Evolutionary conservation across 768 basidiomycete species (phyloP).

Genomic region (Suillus plorans): DNA sequence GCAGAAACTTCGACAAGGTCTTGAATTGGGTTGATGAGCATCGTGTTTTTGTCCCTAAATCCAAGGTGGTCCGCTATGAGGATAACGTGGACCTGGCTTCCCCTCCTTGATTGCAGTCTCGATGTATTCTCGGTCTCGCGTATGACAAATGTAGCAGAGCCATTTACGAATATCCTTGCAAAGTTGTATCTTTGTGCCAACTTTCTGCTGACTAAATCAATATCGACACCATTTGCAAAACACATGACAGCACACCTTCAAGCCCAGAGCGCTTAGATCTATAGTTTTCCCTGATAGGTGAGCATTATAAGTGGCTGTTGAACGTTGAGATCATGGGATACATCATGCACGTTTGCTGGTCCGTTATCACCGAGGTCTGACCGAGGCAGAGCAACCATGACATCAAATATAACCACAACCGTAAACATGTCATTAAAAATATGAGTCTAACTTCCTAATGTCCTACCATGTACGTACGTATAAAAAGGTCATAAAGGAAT

Average conservation of each 20-base stretch:
- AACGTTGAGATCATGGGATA: no score
- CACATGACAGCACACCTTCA: no score
- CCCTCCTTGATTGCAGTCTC: neutral
- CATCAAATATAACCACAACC: neutral
- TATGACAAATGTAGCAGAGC: neutral
- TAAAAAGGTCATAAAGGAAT: slow-evolving; percentile 11
- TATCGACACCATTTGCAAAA: no score
- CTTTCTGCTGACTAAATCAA: neutral
- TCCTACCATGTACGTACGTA: slow-evolving; percentile 8
- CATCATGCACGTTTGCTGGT: no score
- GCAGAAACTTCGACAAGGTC: neutral
- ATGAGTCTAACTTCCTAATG: slow-evolving; percentile 8
- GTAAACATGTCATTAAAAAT: slow-evolving; percentile 10
- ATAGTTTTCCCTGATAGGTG: no score
- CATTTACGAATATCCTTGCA: neutral
- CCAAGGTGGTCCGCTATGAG: neutral
- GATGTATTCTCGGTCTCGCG: neutral
- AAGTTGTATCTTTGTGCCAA: no score
- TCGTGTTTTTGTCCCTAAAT: neutral
- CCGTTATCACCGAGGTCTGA: no score
- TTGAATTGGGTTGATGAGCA: neutral
- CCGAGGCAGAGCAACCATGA: no score
- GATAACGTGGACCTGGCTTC: neutral
- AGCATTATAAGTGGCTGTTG: no score
- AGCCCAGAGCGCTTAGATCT: no score